Conservation (phyloP, 768 basidiomycete species). For the Termitomyces sp. region DNA sequence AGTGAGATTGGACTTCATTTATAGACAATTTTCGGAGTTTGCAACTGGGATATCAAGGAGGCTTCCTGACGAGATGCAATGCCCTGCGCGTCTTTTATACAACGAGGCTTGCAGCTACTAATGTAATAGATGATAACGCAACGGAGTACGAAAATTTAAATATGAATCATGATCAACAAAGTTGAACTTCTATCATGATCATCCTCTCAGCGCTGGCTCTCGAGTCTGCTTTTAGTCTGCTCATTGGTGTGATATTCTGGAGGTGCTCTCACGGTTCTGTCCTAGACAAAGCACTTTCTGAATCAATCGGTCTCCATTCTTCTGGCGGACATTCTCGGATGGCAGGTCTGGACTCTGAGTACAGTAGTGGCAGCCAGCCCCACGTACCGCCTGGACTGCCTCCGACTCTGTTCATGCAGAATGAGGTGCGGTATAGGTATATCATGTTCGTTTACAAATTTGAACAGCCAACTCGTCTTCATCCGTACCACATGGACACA, state of each 20-base stretch:
- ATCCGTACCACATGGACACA: too few relatives aligned
- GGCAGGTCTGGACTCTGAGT: too few relatives aligned
- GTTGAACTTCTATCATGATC: neutral
- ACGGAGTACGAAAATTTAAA: neutral
- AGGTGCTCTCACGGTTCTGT: neutral
- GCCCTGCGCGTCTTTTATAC: neutral
- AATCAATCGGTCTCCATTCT: too few relatives aligned
- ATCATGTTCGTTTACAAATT: neutral
- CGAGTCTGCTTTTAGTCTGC: too few relatives aligned
- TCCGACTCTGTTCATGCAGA: neutral
- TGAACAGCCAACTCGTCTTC: neutral
- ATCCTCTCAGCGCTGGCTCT: neutral
- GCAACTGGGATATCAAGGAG: neutral
- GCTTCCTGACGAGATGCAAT: neutral
- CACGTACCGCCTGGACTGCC: neutral
- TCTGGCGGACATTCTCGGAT: too few relatives aligned
- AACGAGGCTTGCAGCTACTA: neutral
- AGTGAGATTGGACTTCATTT: constrained; percentile 1
- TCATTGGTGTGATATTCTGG: neutral
- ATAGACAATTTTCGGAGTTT: neutral
- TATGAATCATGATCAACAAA: neutral
- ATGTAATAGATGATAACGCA: neutral
- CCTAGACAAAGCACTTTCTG: neutral
- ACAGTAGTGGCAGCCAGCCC: too few relatives aligned
- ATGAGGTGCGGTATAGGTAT: too few relatives aligned